Evolutionary conservation across 2,329 filamentous ascomycete genomes (phyloP), one percentile per base, ranked within the genome.

Genomic region (Paecilomyces formosus): DNA sequence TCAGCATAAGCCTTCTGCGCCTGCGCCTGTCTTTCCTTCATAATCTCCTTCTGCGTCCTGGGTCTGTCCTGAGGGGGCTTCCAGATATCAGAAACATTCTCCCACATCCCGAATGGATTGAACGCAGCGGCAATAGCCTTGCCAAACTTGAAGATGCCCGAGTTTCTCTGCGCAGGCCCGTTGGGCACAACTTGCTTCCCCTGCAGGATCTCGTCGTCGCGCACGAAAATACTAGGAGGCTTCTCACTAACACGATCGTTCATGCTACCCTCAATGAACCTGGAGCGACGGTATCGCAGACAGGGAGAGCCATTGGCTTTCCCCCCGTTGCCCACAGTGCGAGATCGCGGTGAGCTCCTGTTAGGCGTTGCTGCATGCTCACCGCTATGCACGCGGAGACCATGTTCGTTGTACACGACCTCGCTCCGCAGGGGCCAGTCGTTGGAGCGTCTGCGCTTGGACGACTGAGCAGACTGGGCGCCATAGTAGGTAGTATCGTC

Each of bases 181-280:
- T 61, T 54, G n/a, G 60, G 55, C 26, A 1, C 13, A 9, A 31
- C 22, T n/a, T 55, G 51, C 13, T 60, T 57, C 12, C 11, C 49
- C 11, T 63, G 59, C 56, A 59, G 61, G 11, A 60, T 60, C 54
- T 61, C 63, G 12, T 74, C 68, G 11, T 73, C 69, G 6, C 76
- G 85, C 50, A 88, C 79, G 71, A 89, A 92, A 49, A 85, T 81
- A 52, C 82, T 80, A 0, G 89, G 89, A 28, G 90, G 90, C 60
- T 81, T 83, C 59, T 85, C 82, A 68, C 88, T 92, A 31, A 84
- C 79, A 63, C 89, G 86, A 73, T 95, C 90, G 68, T 87, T 90
- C 89, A 96, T 93, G 67, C 88, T 93, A 49, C 88, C 92, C 75
- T 96, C 92, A 39, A 83, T 73, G 64, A 88, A 88, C 57, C 76